Percentiles rank a stretch among this genome's conserved stretches.
Evolutionary conservation across 768 basidiomycete genomes (phyloP).

Genomic region (Xanthoconium purpureum): DNA sequence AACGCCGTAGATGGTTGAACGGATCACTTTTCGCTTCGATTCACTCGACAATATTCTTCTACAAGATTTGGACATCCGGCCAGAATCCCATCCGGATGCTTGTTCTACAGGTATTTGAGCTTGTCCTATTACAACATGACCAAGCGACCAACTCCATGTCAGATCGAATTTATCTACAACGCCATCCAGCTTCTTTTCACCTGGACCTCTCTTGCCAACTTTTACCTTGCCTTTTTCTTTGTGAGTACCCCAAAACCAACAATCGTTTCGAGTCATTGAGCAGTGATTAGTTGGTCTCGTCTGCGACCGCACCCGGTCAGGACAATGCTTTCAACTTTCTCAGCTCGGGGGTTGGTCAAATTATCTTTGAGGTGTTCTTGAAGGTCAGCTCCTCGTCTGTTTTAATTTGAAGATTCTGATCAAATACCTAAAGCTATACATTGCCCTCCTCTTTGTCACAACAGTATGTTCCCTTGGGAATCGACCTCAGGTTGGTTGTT

Average conservation of each 20-base stretch:
- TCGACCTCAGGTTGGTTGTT: conserved; percentile 57
- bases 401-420: conserved; percentile 22
- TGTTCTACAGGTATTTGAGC: conserved; percentile 47
- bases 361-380: conserved; percentile 76
- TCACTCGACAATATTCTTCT: conserved; percentile 87
- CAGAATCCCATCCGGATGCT: conserved; percentile 86
- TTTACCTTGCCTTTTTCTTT: conserved; percentile 93
- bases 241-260: conserved; percentile 44
- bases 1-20: conserved; percentile 85
- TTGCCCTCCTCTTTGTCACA: conserved; percentile 78
- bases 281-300: conserved; percentile 64
- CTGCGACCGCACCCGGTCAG: conserved; percentile 57
- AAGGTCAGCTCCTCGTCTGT: conserved; percentile 33
- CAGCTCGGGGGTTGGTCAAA: conserved; percentile 63
- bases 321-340: conserved; percentile 82
- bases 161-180: conserved; percentile 92
- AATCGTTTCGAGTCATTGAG: conserved; percentile 18
- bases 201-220: conserved; percentile 92
- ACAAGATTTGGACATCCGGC: conserved; percentile 87
- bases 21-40: conserved; percentile 92
- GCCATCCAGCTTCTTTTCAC: conserved; percentile 86
- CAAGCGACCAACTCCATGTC: not conserved
- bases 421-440: conserved; percentile 55
- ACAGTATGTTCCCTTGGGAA: conserved; percentile 89
- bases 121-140: not conserved